Percentiles rank a stretch among this genome's conserved stretches.
Conservation (phyloP, 108 stramenopile genomes). For the Pseudonitzschia multiseries region DNA sequence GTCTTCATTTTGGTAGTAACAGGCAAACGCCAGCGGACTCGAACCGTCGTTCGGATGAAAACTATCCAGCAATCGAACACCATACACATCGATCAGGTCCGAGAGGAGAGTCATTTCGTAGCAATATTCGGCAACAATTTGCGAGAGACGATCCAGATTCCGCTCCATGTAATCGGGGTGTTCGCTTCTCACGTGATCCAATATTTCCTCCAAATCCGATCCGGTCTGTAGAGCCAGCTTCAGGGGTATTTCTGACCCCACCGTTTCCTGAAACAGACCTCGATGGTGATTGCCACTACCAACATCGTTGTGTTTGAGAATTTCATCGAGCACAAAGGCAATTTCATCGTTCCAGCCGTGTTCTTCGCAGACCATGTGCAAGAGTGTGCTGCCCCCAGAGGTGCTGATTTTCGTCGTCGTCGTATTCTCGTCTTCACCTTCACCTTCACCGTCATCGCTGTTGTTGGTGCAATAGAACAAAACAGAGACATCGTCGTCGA, state of each 20-base stretch:
- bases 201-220: background rate
- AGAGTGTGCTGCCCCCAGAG: background rate
- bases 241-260: background rate
- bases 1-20: constrained; percentile 5
- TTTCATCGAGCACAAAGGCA: background rate
- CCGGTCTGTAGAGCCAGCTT: background rate
- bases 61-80: background rate
- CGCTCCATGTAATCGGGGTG: background rate
- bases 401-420: background rate
- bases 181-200: background rate
- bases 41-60: background rate
- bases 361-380: constrained; percentile 2
- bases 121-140: background rate
- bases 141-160: background rate
- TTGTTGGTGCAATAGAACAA: constrained; percentile 4
- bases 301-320: constrained; percentile 3
- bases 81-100: background rate
- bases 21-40: constrained; percentile 1
- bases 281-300: background rate
- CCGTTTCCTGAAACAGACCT: constrained; percentile 8
- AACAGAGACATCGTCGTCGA: constrained; percentile 3
- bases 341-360: constrained; percentile 8
- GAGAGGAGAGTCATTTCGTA: background rate
- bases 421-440: background rate
- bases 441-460: too few relatives aligned